Evolutionary conservation across 257 asterid genomes (phyloP).

Genomic region (Sherardia arvensis): DNA sequence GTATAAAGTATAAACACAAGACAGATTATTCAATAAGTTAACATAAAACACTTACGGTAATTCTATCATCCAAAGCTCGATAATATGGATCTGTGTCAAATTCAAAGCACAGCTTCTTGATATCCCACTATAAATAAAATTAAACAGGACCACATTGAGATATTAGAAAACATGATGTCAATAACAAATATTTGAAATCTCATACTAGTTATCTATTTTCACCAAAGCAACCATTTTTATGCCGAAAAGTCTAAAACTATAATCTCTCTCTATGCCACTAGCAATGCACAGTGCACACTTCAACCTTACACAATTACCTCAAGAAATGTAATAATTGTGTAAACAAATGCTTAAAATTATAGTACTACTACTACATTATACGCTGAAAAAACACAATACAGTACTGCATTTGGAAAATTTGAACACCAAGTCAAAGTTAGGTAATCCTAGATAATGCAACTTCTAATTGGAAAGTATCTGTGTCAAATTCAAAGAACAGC

Average conservation of each 20-base stretch:
- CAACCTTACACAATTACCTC: not conserved
- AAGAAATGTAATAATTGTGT: not conserved
- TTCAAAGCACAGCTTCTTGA: constrained; percentile 80
- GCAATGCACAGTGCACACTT: not conserved
- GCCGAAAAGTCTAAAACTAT: not conserved
- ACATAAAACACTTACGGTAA: constrained; percentile 37
- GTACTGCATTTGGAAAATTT: no score
- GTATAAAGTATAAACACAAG: no score
- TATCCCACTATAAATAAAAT: constrained; percentile 55
- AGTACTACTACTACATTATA: no score
- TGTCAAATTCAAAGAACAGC: constrained; percentile 83
- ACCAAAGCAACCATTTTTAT: not conserved
- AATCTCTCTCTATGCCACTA: not conserved
- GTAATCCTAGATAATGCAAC: no score
- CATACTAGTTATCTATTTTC: not conserved
- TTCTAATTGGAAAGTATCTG: no score
- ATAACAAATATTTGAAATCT: not conserved
- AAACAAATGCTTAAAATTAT: no score
- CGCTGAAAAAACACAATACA: no score
- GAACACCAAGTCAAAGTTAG: no score
- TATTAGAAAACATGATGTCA: not conserved
- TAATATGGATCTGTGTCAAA: constrained; percentile 88
- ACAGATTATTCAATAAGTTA: not conserved
- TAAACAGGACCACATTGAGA: not conserved
- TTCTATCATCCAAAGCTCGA: constrained; percentile 55